Conservation (phyloP, 140 eudicot species). For the Senecio squalidus region DNA sequence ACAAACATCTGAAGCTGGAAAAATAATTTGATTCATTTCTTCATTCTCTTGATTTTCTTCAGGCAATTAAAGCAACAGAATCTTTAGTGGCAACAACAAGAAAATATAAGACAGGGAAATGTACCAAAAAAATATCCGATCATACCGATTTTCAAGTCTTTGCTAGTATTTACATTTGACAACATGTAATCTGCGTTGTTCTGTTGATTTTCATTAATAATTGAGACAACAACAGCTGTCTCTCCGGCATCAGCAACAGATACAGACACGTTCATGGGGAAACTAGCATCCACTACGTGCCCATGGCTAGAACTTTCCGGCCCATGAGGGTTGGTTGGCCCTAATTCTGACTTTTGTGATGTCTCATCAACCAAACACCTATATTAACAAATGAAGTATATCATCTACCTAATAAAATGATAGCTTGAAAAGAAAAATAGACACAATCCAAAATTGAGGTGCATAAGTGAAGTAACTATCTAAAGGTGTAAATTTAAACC, state of each 20-base stretch:
- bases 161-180: constrained; percentile 24
- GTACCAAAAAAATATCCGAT: constrained; percentile 10
- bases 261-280: constrained; percentile 60
- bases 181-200: constrained; percentile 23
- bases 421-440: too few relatives aligned
- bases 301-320: constrained; percentile 25
- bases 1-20: constrained; percentile 20
- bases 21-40: constrained; percentile 16
- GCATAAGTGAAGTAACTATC: too few relatives aligned
- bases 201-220: constrained; percentile 43
- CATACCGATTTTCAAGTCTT: constrained; percentile 24
- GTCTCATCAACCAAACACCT: constrained; percentile 52
- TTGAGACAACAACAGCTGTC: constrained; percentile 86
- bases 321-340: constrained; percentile 29
- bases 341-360: constrained; percentile 33
- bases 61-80: constrained; percentile 26
- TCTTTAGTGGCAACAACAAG: constrained; percentile 21
- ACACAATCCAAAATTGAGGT: too few relatives aligned
- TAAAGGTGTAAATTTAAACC: too few relatives aligned
- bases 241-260: constrained; percentile 93
- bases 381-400: constrained; percentile 18
- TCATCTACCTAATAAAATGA: constrained; percentile 15
- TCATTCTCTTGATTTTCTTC: constrained; percentile 36
- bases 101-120: constrained; percentile 16
- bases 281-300: constrained; percentile 31